These are phyloP conservation scores for Exophiala dermatitidis DNA, from an alignment of 2,329 filamentous ascomycete genomes.

Conservation along the genomic window DNA sequence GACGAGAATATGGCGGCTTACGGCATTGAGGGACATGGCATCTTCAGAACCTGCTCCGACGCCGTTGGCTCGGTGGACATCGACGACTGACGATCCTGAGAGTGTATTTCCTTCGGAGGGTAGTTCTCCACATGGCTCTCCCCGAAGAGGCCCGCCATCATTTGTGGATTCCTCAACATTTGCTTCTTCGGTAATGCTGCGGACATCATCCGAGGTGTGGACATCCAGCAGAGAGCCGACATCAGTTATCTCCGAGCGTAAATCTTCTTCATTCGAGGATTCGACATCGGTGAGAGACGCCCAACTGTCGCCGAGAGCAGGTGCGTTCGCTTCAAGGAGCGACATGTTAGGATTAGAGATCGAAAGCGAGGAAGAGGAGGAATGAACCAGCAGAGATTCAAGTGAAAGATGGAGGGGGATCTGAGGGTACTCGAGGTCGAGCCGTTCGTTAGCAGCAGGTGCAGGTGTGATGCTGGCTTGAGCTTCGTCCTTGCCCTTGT, in stretches of 20 bases:
- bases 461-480: background rate
- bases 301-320: constrained; percentile 41
- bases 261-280: constrained; percentile 40
- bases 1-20: background rate
- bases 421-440: constrained; percentile 17
- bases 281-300: constrained; percentile 40
- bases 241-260: constrained; percentile 40
- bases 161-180: constrained; percentile 32
- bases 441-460: background rate
- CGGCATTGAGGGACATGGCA: background rate
- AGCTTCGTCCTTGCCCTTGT: background rate
- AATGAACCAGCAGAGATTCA: constrained; percentile 24
- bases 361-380: constrained; percentile 7
- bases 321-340: constrained; percentile 9
- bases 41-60: background rate
- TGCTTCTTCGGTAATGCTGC: constrained; percentile 38
- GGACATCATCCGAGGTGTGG: constrained; percentile 38
- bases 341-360: constrained; percentile 11
- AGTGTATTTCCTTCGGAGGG: too few relatives aligned
- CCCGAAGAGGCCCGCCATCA: constrained; percentile 1
- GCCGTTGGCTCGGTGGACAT: background rate
- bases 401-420: constrained; percentile 21
- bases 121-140: too few relatives aligned
- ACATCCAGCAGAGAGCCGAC: constrained; percentile 39
- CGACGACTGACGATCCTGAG: background rate